Base-by-base conservation (phyloP, 495 filamentous ascomycete species). In the Podospora comata region DNA sequence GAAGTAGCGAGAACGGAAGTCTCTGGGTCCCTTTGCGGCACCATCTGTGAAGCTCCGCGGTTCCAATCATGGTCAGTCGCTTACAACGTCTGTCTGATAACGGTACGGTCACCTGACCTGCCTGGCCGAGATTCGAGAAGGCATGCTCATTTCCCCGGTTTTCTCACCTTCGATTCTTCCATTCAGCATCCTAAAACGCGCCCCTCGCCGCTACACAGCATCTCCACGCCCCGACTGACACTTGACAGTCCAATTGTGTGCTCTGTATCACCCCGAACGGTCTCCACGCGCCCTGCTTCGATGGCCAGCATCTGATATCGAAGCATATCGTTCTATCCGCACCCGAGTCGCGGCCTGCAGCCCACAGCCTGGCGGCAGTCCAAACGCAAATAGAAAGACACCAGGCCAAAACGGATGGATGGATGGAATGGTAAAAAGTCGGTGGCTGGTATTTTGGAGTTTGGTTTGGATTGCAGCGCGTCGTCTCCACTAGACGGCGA, bases 321-420 rank as follows among this genome's bases (percentile, higher is more conserved):
- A 48, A 13, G 39, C 39, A 48, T 48, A 48, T 48, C 39, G 9
- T 11, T 48, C 39, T 48, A 48, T 48, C 39, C 39, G 39, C 15
- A 18, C 39, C 39, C 39, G 39, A 48, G 39, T 39, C 3, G 34
- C 13, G 15, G 9, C 6, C 7, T 20, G 20, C 30, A 32, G 7
- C 30, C 30, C 4, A 4, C 30, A 7, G 3, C 30, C 16, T n/a
- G 28, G 61, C 61, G 30, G 61, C 61, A 39, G 30, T 48, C 61
- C n/a, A 58, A 58, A 58, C 55, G 55, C 15, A 16, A 34, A 44
- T 55, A 64, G 18, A 60, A 68, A 55, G 32, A 60, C 1, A 23
- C 23, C 23, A 23, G 23, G 23, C 57, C 68, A 77, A 77, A 76
- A 72, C 69, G 67, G 75, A 74, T 75, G 76, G 76, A 72, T 32